Evolutionary conservation across 257 asterid species (phyloP).

Genomic region (Prunella vulgaris): DNA sequence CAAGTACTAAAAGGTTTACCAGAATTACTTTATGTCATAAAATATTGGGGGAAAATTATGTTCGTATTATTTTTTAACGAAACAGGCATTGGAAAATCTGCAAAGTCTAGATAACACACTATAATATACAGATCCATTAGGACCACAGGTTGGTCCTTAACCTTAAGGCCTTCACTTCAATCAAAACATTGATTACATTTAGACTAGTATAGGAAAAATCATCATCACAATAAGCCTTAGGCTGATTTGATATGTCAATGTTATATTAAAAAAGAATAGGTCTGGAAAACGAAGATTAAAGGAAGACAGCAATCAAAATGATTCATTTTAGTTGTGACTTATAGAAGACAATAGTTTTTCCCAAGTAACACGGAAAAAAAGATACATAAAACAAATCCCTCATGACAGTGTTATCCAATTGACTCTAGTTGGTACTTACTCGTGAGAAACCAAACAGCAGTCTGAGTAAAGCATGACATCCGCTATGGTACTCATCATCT

Average conservation of each 20-base stretch:
- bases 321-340: neutral
- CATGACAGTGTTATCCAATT: neutral
- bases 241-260: neutral
- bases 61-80: neutral
- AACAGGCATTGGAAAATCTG: neutral
- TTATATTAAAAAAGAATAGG: neutral
- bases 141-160: neutral
- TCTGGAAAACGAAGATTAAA: neutral
- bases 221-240: neutral
- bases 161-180: neutral
- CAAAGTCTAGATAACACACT: neutral
- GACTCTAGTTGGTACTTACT: constrained; percentile 42
- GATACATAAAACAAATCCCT: neutral
- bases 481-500: constrained; percentile 20
- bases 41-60: neutral
- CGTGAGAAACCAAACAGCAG: constrained; percentile 51
- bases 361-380: neutral
- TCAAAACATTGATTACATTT: neutral
- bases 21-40: neutral
- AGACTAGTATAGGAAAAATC: neutral
- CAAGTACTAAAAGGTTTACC: neutral
- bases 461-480: constrained; percentile 31
- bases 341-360: neutral
- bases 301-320: constrained; percentile 8
- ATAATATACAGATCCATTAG: neutral